phyloP scores from a whole-genome alignment of 805 yeast genomes.

The Myxozyma nipponensis region DNA sequence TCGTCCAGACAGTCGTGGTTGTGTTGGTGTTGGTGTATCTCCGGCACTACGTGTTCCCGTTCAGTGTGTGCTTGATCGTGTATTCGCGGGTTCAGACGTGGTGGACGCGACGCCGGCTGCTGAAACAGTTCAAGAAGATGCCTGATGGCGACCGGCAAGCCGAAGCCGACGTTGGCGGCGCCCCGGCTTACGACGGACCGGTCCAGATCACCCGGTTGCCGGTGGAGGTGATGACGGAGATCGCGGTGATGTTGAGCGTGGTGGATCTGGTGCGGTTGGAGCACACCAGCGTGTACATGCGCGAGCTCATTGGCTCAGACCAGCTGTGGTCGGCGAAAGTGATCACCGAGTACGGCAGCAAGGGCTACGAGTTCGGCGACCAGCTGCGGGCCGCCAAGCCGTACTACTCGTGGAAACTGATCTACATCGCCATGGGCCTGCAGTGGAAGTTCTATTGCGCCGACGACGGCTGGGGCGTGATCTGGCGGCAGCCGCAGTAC shows the following conservation, averaged over 20 bases:
- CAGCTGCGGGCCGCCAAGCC: constrained; percentile 1
- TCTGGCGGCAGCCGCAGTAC: constrained; percentile 17
- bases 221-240: constrained; percentile 8
- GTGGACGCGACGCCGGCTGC: neutral
- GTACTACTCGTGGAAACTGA: constrained; percentile 7
- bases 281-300: constrained; percentile 2
- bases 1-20: too few relatives aligned
- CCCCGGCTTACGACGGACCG: constrained; percentile 6
- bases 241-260: constrained; percentile 5
- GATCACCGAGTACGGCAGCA: constrained; percentile 9
- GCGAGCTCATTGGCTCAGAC: constrained; percentile 6
- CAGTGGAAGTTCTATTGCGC: constrained; percentile 25
- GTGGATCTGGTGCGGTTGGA: constrained; percentile 4
- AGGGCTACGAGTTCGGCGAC: constrained; percentile 9
- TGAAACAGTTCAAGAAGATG: neutral
- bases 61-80: neutral
- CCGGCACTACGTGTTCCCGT: neutral
- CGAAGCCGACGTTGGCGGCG: too few relatives aligned
- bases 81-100: neutral
- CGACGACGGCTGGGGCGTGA: constrained; percentile 24
- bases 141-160: too few relatives aligned
- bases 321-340: constrained; percentile 16
- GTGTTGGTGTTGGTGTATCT: neutral
- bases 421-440: constrained; percentile 10
- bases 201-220: constrained; percentile 9